Conservation (phyloP, 495 filamentous ascomycete species). For the Jackrogersella multiformis region DNA sequence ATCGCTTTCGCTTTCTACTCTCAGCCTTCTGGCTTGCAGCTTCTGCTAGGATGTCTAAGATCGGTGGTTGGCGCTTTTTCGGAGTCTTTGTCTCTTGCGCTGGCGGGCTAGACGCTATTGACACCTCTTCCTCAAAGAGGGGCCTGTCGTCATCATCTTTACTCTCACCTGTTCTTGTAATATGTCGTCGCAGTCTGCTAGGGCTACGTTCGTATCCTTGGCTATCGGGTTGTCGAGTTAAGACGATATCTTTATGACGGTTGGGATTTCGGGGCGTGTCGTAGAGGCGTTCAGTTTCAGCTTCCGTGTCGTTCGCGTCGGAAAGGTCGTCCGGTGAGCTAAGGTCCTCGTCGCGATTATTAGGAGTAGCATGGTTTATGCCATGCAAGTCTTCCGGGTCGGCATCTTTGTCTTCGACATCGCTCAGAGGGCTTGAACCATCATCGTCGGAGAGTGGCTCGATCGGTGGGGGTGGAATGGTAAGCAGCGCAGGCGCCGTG, state of each 20-base stretch:
- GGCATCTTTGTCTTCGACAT: conserved; percentile 78
- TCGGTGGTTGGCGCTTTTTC: conserved; percentile 37
- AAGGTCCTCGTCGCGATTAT: conserved; percentile 62
- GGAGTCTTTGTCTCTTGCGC: conserved; percentile 35
- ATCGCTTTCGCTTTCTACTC: conserved; percentile 62
- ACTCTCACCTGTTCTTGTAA: conserved; percentile 44
- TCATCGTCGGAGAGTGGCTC: conserved; percentile 51
- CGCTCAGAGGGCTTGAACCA: conserved; percentile 80
- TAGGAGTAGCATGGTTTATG: conserved; percentile 53
- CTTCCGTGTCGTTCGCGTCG: conserved; percentile 89
- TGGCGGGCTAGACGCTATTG: conserved; percentile 47
- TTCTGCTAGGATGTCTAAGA: conserved; percentile 41
- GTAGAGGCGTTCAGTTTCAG: conserved; percentile 94
- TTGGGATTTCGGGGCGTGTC: conserved; percentile 83
- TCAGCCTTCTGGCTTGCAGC: conserved; percentile 51
- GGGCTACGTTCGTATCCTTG: conserved; percentile 66
- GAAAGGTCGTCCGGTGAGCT: conserved; percentile 58
- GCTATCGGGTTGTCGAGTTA: conserved; percentile 53
- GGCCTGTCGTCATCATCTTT: conserved; percentile 52
- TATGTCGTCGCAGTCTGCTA: conserved; percentile 68
- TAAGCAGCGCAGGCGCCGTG: conserved; percentile 55
- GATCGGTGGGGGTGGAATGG: conserved; percentile 56
- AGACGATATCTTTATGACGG: conserved; percentile 67
- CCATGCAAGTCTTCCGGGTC: conserved; percentile 58
- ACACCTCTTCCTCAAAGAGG: conserved; percentile 56